Percentiles rank a stretch among this genome's conserved stretches.
These are phyloP conservation scores for Metarhizium album DNA, from an alignment of 2,329 filamentous ascomycete genomes.

Conservation along the genomic window DNA sequence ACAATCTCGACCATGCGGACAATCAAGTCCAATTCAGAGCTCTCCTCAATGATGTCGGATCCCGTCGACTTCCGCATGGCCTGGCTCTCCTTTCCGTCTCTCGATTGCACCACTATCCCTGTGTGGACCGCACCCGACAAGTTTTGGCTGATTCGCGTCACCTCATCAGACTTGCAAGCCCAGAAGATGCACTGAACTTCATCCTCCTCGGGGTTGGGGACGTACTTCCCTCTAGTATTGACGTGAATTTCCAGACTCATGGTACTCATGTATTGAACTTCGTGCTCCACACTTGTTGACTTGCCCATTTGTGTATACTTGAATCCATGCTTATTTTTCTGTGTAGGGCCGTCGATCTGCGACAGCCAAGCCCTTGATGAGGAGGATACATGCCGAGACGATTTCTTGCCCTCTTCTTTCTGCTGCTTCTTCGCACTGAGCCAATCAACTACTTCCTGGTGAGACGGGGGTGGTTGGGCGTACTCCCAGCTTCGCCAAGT, in stretches of 20 bases:
- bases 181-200: slow-evolving; percentile 84
- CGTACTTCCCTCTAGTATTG: slow-evolving; percentile 69
- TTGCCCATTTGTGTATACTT: slow-evolving; percentile 72
- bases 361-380: slow-evolving; percentile 43
- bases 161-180: slow-evolving; percentile 69
- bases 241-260: slow-evolving; percentile 93
- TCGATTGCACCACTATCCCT: slow-evolving; percentile 64
- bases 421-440: slow-evolving; percentile 27
- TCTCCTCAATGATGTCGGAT: slow-evolving; percentile 61
- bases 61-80: slow-evolving; percentile 51
- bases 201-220: slow-evolving; percentile 85
- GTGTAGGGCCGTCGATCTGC: slow-evolving; percentile 83
- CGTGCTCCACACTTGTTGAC: slow-evolving; percentile 67
- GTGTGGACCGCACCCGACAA: slow-evolving; percentile 41
- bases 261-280: slow-evolving; percentile 88
- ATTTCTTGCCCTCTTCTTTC: slow-evolving; percentile 11
- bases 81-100: slow-evolving; percentile 45
- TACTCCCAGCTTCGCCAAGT: slow-evolving; percentile 62
- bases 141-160: slow-evolving; percentile 22
- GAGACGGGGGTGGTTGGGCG: slow-evolving; percentile 57
- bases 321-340: slow-evolving; percentile 69
- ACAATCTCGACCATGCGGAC: slow-evolving; percentile 82
- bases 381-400: slow-evolving; percentile 12
- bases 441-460: slow-evolving; percentile 61
- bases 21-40: slow-evolving; percentile 74